A percentile compares a stretch with the other conserved stretches of the same genome.
Conservation (phyloP, 441 rosid species). For the Bruguiera hainesii region DNA sequence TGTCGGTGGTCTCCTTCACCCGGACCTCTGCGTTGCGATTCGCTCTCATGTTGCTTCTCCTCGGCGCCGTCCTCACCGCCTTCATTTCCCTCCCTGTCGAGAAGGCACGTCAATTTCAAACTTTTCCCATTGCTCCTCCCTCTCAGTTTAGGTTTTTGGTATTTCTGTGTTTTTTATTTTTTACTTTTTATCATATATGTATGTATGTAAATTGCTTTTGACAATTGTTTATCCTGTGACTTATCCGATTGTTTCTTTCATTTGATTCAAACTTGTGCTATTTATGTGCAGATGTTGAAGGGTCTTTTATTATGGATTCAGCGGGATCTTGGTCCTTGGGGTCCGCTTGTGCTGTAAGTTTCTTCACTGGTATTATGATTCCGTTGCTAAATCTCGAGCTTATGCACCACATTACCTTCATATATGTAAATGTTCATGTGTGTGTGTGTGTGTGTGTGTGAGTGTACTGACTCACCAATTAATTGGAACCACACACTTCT, state of each 20-base stretch:
- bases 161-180: neutral
- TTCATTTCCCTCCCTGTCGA: slow-evolving; percentile 72
- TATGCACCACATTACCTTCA: neutral
- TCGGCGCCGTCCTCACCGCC: slow-evolving; percentile 58
- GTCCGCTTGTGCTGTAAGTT: slow-evolving; percentile 74
- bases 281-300: slow-evolving; percentile 48
- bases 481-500: too few relatives aligned
- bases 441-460: too few relatives aligned
- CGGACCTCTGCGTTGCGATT: slow-evolving; percentile 59
- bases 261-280: slow-evolving; percentile 9
- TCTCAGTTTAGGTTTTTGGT: neutral
- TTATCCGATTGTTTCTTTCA: slow-evolving; percentile 2
- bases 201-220: too few relatives aligned
- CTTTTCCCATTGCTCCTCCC: too few relatives aligned
- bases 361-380: slow-evolving; percentile 1
- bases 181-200: neutral
- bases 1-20: slow-evolving; percentile 53
- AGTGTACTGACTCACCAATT: too few relatives aligned
- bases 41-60: slow-evolving; percentile 48
- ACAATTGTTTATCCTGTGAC: too few relatives aligned
- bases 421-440: neutral
- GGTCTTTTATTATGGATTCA: slow-evolving; percentile 79
- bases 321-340: slow-evolving; percentile 77
- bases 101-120: slow-evolving; percentile 34
- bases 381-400: neutral